These are phyloP conservation scores for Dictyostelium citrinum DNA, from an alignment of 78 protist genomes.

Conservation along the genomic window DNA sequence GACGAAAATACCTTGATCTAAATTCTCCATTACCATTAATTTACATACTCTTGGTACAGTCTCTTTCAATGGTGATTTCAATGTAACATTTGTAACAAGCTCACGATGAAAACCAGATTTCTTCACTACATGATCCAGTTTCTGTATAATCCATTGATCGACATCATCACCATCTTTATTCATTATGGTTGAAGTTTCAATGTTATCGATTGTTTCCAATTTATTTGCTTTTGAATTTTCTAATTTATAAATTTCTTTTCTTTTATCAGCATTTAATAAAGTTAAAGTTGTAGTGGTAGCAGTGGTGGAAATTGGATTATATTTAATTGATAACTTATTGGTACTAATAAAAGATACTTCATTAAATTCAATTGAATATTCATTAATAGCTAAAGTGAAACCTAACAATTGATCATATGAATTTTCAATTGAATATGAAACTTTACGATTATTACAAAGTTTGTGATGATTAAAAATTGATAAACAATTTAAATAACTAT, in stretches of 20 bases:
- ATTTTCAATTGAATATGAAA: not conserved
- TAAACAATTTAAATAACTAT: not conserved
- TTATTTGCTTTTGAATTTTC: not conserved
- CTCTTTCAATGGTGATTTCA: not conserved
- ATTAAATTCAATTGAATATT: not conserved
- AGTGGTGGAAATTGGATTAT: not conserved
- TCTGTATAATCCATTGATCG: not conserved
- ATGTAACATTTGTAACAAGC: not conserved
- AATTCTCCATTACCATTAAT: slow-evolving; percentile 13
- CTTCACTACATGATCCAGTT: not conserved
- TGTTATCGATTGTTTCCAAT: not conserved
- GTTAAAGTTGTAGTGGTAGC: not conserved
- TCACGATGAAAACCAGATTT: slow-evolving; percentile 67
- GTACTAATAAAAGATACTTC: not conserved
- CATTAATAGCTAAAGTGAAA: not conserved
- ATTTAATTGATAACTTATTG: not conserved
- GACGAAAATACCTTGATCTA: slow-evolving; percentile 61
- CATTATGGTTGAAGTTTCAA: not conserved
- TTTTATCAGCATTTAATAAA: not conserved
- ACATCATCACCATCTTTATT: not conserved
- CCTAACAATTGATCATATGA: not conserved
- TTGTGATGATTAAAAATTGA: not conserved
- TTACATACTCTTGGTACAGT: not conserved
- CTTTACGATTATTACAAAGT: not conserved
- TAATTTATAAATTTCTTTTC: not conserved